phyloP scores from a whole-genome alignment of 768 basidiomycete species.

The Trametes cinnabarina region DNA sequence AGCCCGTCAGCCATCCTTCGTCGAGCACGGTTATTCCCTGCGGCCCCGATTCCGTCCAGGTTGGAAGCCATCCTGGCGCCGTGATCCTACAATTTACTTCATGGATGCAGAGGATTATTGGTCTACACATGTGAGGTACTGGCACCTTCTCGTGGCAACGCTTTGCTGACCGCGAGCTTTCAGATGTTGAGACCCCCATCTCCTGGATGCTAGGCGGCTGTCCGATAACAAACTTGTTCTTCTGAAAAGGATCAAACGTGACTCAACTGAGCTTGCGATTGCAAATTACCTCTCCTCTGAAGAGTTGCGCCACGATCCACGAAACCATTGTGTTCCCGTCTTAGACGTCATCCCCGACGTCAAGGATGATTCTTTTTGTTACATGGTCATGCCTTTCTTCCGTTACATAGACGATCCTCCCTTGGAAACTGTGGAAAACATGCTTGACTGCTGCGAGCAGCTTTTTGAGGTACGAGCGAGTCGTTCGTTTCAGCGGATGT shows the following conservation, averaged over 20 bases:
- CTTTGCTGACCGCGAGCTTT: neutral
- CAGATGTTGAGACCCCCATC: neutral
- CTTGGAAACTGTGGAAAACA: too few relatives aligned
- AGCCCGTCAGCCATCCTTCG: too few relatives aligned
- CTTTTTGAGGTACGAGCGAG: too few relatives aligned
- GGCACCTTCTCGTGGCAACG: too few relatives aligned
- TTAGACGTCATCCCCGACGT: conserved; percentile 16
- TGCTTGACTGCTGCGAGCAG: too few relatives aligned
- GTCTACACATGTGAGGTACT: too few relatives aligned
- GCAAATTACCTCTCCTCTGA: conserved; percentile 9
- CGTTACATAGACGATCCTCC: neutral
- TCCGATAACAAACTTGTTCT: conserved; percentile 29
- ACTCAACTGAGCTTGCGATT: conserved; percentile 17
- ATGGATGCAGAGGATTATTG: too few relatives aligned
- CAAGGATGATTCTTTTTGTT: neutral
- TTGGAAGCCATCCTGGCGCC: too few relatives aligned
- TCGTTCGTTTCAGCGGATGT: too few relatives aligned
- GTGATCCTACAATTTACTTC: too few relatives aligned
- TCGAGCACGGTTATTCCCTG: too few relatives aligned
- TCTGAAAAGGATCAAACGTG: conserved; percentile 28
- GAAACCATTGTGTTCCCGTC: conserved; percentile 27
- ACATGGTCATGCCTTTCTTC: conserved; percentile 25
- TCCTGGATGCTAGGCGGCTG: conserved; percentile 33
- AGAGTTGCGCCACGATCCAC: conserved; percentile 2
- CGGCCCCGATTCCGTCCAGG: too few relatives aligned